phyloP scores from a whole-genome alignment of 345 rosid species.

The Moricandia arvensis region DNA sequence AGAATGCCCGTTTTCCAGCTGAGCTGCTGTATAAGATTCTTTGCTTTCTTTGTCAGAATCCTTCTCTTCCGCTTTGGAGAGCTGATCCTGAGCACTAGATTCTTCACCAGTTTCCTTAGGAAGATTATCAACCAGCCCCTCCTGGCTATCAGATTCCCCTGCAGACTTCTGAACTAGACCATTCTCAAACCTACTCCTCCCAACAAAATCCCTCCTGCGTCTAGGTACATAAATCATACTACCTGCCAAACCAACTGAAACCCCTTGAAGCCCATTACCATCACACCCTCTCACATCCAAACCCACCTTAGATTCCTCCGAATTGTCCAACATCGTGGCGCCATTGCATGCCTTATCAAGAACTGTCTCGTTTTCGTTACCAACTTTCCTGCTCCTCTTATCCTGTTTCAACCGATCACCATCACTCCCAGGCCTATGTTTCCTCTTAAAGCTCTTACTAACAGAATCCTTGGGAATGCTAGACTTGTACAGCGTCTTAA shows the following conservation, averaged over 20 bases:
- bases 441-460: slow-evolving; percentile 60
- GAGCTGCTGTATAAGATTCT: slow-evolving; percentile 37
- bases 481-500: slow-evolving; percentile 71
- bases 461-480: slow-evolving; percentile 45
- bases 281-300: slow-evolving; percentile 44
- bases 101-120: slow-evolving; percentile 43
- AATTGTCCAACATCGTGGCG: slow-evolving; percentile 36
- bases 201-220: slow-evolving; percentile 72
- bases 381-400: slow-evolving; percentile 62
- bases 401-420: slow-evolving; percentile 46
- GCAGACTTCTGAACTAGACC: slow-evolving; percentile 39
- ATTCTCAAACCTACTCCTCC: slow-evolving; percentile 64
- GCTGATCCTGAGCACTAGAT: slow-evolving; percentile 35
- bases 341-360: slow-evolving; percentile 55
- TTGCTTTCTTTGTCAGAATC: slow-evolving; percentile 39
- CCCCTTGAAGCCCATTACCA: slow-evolving; percentile 42
- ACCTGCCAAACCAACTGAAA: slow-evolving; percentile 51
- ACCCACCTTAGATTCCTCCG: slow-evolving; percentile 41
- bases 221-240: slow-evolving; percentile 58
- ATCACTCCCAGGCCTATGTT: slow-evolving; percentile 29
- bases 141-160: slow-evolving; percentile 40
- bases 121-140: slow-evolving; percentile 37
- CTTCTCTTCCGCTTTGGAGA: slow-evolving; percentile 42
- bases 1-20: slow-evolving; percentile 40
- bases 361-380: slow-evolving; percentile 43